Percentiles rank a stretch among this genome's conserved stretches.
Conservation (phyloP, 345 rosid genomes). For the Brassica juncea region DNA sequence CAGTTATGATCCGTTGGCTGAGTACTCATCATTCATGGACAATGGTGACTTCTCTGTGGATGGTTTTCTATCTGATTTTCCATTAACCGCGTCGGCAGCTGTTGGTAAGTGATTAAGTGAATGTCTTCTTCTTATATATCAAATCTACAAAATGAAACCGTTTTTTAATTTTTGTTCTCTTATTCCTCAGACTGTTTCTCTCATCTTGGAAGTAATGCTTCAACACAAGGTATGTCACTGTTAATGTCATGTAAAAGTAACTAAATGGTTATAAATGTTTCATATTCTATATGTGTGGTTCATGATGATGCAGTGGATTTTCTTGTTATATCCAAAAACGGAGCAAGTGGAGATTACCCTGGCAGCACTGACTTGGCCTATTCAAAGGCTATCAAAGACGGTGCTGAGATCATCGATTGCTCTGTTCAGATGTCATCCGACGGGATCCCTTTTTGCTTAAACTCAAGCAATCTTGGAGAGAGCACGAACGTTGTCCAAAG, state of each 20-base stretch:
- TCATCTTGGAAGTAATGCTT: constrained; percentile 56
- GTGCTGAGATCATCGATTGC: constrained; percentile 76
- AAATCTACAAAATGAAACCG: not conserved
- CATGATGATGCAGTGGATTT: constrained; percentile 46
- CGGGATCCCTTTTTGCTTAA: constrained; percentile 64
- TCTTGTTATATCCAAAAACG: constrained; percentile 66
- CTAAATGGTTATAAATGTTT: not conserved
- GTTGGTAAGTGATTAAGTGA: constrained; percentile 44
- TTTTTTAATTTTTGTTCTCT: constrained; percentile 21
- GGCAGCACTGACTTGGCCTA: constrained; percentile 85
- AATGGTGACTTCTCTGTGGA: constrained; percentile 87
- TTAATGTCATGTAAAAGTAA: not conserved
- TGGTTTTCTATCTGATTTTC: constrained; percentile 87
- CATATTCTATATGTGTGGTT: constrained; percentile 12
- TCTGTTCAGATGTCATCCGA: constrained; percentile 85
- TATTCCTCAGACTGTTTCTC: constrained; percentile 72
- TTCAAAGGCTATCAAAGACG: constrained; percentile 64
- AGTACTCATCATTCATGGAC: constrained; percentile 64
- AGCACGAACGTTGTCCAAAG: constrained; percentile 51
- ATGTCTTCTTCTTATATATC: constrained; percentile 19
- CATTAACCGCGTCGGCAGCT: constrained; percentile 74
- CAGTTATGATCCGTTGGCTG: constrained; percentile 81
- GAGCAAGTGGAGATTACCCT: constrained; percentile 95
- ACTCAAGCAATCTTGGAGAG: constrained; percentile 59
- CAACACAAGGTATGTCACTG: constrained; percentile 54